A percentile compares a stretch with the other conserved stretches of the same genome.
Evolutionary conservation across 176 grass and related monocot species (phyloP).

Genomic region (Oryza australiensis): DNA sequence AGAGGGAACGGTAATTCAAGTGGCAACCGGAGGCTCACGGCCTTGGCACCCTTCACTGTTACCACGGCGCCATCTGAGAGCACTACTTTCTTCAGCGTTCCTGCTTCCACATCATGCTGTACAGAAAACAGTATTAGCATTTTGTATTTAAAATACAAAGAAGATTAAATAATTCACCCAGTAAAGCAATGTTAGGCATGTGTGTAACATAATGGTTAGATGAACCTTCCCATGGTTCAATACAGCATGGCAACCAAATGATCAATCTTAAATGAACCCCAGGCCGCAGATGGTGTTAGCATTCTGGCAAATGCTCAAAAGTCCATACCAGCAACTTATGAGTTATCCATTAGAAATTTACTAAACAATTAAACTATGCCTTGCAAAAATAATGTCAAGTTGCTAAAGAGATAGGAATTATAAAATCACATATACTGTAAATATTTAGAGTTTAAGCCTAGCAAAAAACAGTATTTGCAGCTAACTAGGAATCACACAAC

Average conservation of each 20-base stretch:
- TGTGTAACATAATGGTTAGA: not conserved
- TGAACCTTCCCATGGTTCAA: not conserved
- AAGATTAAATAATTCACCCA: not conserved
- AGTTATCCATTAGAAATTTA: not conserved
- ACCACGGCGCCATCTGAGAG: constrained; percentile 87
- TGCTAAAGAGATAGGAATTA: not conserved
- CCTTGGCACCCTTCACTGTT: constrained; percentile 79
- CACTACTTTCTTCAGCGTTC: constrained; percentile 88
- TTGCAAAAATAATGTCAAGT: not conserved
- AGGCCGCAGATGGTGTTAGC: not conserved
- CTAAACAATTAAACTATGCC: not conserved
- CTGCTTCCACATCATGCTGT: constrained; percentile 94
- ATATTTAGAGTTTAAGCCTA: not conserved
- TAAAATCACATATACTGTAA: not conserved
- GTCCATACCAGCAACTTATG: not conserved
- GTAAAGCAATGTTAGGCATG: not conserved
- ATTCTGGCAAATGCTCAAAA: not conserved
- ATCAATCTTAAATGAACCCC: not conserved
- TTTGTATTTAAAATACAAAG: not conserved
- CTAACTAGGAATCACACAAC: not conserved
- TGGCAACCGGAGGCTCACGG: constrained; percentile 76
- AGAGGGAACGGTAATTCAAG: constrained; percentile 79
- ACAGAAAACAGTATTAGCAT: constrained; percentile 19
- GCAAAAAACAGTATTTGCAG: not conserved
- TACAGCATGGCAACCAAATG: not conserved